Conservation (phyloP, 768 basidiomycete species). For the Collybiopsis confluens region DNA sequence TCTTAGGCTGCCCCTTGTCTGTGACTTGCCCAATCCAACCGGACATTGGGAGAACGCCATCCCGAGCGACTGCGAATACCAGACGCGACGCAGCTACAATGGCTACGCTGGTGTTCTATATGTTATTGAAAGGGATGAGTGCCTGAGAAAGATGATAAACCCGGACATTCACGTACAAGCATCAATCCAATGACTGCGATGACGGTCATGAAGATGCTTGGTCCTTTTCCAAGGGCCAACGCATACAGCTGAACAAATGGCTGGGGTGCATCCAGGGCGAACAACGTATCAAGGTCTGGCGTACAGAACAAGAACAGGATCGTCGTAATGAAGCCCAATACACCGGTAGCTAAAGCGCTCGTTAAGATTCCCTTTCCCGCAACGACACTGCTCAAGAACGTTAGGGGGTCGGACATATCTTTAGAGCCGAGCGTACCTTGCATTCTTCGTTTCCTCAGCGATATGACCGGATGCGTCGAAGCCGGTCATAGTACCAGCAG, state of each 20-base stretch:
- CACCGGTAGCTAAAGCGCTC: conserved; percentile 73
- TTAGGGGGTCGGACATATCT: conserved; percentile 1
- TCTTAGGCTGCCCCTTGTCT: conserved; percentile 64
- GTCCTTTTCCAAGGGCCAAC: conserved; percentile 73
- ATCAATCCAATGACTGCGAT: conserved; percentile 84
- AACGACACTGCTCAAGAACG: conserved; percentile 45
- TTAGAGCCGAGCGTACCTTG: conserved; percentile 35
- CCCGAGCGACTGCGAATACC: conserved; percentile 90
- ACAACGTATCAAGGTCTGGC: conserved; percentile 72
- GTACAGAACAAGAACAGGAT: conserved; percentile 85
- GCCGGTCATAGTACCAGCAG: conserved; percentile 83
- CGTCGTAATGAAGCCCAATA: conserved; percentile 73
- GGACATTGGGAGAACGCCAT: conserved; percentile 84
- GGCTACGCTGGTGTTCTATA: conserved; percentile 79
- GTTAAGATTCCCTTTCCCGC: conserved; percentile 81
- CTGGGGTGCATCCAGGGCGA: conserved; percentile 77
- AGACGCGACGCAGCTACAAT: conserved; percentile 87
- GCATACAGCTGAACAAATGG: conserved; percentile 90
- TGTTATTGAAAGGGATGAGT: conserved; percentile 1
- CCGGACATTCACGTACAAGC: conserved; percentile 44
- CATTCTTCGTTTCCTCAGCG: conserved; percentile 86
- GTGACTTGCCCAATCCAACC: conserved; percentile 80
- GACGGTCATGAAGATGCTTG: conserved; percentile 83
- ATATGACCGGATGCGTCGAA: conserved; percentile 89
- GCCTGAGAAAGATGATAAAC: neutral